Evolutionary conservation across 345 rosid species (phyloP), one percentile per base, ranked within the genome.

Genomic region (Streptanthus diversifolius): DNA sequence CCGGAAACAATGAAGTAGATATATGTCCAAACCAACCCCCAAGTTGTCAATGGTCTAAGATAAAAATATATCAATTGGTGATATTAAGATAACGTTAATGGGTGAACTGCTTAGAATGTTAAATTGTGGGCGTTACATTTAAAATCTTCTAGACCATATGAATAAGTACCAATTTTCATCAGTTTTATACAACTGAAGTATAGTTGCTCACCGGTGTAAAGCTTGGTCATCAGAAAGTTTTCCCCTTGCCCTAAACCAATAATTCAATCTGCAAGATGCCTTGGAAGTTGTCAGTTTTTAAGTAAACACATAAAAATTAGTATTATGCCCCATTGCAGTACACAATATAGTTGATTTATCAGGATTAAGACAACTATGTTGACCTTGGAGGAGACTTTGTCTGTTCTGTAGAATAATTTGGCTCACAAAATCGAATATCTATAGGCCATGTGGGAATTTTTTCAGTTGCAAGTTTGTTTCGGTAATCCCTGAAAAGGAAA

Each of bases 171-270:
- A 54, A 55, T 15, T 55, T 3, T 44, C 9, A 15, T 44, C 9
- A 7, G 25, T 40, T 53, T 57, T 43, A 30, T 8, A 71, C 25
- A 21, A 30, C 32, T 29, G 39, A 48, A 71, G 30, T 17, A 45
- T 44, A 44, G 60, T 76, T 69, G 45, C 82, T 77, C 59, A 89
- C 98, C 96, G 79, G 67, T 93, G 96, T 85, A 93, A 79, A 63
- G 98, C 97, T 81, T 81, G 93, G 74, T 91, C 96, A 70, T 91
- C 93, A 29, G 93, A 89, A 71, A 91, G 96, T 43, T 88, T 84
- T 76, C 95, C 98, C 73, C 72, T 89, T 66, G 95, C 87, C 84
- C 86, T 88, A 81, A 91, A 88, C 98, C 98, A 93, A 65, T 82
- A 89, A 83, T 74, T 89, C 83, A 90, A 57, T 39, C 99, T 95